Evolutionary conservation across 1,139 yeast genomes (phyloP), one percentile per base, ranked within the genome.

Genomic region (Sugiyamaella grinbergsii): DNA sequence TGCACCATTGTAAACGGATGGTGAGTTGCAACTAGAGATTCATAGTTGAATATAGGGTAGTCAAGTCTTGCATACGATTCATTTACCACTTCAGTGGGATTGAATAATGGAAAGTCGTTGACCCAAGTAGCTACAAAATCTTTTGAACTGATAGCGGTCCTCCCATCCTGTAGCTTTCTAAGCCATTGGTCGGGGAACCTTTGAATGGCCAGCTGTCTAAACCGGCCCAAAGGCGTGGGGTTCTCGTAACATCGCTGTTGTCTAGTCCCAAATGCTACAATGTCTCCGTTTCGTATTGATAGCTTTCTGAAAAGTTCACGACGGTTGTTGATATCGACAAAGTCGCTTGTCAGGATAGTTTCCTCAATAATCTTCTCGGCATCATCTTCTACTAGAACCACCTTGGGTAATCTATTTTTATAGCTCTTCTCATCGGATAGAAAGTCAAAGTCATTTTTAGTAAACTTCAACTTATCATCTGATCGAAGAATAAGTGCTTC

Each of bases 1-100:
- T 83, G 78, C 1, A 85, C 87, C 98, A 93, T 93, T 0, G 98
- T 93, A 69, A 93, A 93, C 5, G 98, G 98, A 66, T 93, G 98
- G 65, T 93, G 98, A 0, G 97, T 91, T 10, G 98, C 80, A 47
- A 79, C 82, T 48, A 75, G 76, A 4, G 66, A 62, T 1, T 62
- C 52, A 32, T 61, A 65, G 59, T 81, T 78, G 63, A 87, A 91
- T 1, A 51, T 57, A 1, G 98, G 97, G 61, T 81, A 89, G 2
- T 60, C 64, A 10, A 65, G 71, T 5, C 53, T 58, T 8, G 63
- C 70, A 22, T 37, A 20, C 3, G 38, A 24, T 20, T 43, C 47
- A 38, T 32, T 33, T 1, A 53, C 51, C 0, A 60, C 50, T 11
- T 65, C 64, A 0, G 63, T 56, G 0, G 98, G 98, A 51, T 83